These are phyloP conservation scores for Lablab purpureus DNA, from an alignment of 306 rosid species.

Conservation along the genomic window DNA sequence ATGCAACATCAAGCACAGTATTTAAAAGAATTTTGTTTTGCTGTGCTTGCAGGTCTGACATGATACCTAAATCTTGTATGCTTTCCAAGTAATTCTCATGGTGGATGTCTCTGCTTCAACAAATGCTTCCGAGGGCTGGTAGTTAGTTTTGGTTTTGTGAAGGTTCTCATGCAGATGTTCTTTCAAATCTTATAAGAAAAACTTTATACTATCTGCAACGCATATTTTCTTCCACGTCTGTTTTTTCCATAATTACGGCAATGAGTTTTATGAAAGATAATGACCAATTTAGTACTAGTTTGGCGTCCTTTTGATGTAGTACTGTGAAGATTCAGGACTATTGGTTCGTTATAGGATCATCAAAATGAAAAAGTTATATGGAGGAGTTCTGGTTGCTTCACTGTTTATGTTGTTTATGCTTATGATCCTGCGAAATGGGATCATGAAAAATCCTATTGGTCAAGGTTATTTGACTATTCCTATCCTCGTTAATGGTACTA, in stretches of 20 bases:
- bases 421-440: slow-evolving; percentile 74
- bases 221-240: slow-evolving; percentile 20
- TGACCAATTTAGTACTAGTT: slow-evolving; percentile 35
- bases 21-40: slow-evolving; percentile 33
- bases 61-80: slow-evolving; percentile 37
- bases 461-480: slow-evolving; percentile 63
- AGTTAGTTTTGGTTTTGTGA: slow-evolving; percentile 37
- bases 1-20: slow-evolving; percentile 7
- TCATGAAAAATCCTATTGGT: slow-evolving; percentile 66
- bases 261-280: slow-evolving; percentile 22
- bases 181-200: slow-evolving; percentile 30
- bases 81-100: slow-evolving; percentile 44
- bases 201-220: slow-evolving; percentile 32
- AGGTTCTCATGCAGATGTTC: slow-evolving; percentile 16
- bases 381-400: slow-evolving; percentile 71
- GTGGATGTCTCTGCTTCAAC: slow-evolving; percentile 46
- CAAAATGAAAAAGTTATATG: slow-evolving; percentile 89
- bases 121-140: slow-evolving; percentile 37
- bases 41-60: slow-evolving; percentile 49
- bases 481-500: slow-evolving; percentile 56
- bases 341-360: slow-evolving; percentile 46
- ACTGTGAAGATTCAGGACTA: slow-evolving; percentile 46
- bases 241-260: not conserved
- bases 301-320: slow-evolving; percentile 44
- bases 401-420: slow-evolving; percentile 81